These are phyloP conservation scores for Phytopythium chamaehyphon DNA, from an alignment of 352 stramenopile genomes.

Conservation along the genomic window DNA sequence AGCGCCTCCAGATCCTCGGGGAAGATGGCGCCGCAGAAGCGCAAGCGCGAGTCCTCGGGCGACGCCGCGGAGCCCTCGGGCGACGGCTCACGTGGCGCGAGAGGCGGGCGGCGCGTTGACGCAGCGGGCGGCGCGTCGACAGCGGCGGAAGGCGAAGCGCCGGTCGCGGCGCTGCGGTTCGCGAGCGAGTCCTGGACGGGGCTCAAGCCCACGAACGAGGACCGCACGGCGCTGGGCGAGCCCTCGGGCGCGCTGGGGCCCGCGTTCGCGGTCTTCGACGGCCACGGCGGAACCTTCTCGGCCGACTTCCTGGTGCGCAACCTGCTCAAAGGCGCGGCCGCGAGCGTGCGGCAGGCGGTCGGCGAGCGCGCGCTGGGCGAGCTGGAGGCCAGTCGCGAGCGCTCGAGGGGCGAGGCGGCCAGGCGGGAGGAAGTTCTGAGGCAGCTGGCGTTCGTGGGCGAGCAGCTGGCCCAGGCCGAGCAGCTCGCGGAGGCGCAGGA, in stretches of 20 bases:
- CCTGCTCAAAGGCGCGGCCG: slow-evolving; percentile 33
- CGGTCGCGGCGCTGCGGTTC: slow-evolving; percentile 24
- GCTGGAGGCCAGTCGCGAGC: slow-evolving; percentile 10
- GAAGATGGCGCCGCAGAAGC: neutral
- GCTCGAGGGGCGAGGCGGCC: slow-evolving; percentile 15
- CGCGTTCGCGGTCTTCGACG: slow-evolving; percentile 59
- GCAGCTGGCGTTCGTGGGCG: slow-evolving; percentile 21
- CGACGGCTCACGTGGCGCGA: no score
- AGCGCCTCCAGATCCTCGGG: neutral
- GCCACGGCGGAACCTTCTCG: slow-evolving; percentile 50
- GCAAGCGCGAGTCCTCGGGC: no score
- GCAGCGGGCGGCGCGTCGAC: neutral
- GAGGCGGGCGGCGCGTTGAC: neutral
- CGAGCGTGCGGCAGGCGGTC: slow-evolving; percentile 24
- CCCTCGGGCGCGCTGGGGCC: slow-evolving; percentile 16
- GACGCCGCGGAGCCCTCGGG: no score
- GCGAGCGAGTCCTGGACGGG: slow-evolving; percentile 52
- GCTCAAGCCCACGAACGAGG: slow-evolving; percentile 56
- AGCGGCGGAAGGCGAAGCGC: neutral
- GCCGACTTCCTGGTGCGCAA: slow-evolving; percentile 37
- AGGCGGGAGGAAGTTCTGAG: slow-evolving; percentile 25
- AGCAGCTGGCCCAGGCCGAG: slow-evolving; percentile 27
- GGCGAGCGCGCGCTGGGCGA: slow-evolving; percentile 14
- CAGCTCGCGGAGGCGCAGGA: slow-evolving; percentile 10
- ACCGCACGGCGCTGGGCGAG: slow-evolving; percentile 26